Evolutionary conservation across 1,139 yeast species (phyloP).

Genomic region (Saccharomyces hybrid): DNA sequence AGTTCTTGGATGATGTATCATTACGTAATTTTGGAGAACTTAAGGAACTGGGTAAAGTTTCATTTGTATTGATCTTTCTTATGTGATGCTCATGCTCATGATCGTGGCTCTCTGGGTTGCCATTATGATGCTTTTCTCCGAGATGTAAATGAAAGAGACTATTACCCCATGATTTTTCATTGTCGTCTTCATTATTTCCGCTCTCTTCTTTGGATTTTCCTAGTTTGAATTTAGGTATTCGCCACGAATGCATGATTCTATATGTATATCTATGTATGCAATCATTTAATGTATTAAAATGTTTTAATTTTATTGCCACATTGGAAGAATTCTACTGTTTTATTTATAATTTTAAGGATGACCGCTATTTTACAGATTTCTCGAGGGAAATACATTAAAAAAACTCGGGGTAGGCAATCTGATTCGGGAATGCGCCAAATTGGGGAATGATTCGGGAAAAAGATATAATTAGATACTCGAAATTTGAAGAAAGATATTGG

Average conservation of each 20-base stretch:
- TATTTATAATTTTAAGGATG: not conserved
- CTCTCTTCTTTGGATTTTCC: constrained; percentile 28
- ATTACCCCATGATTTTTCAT: constrained; percentile 9
- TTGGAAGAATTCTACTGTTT: not conserved
- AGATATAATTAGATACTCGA: not conserved
- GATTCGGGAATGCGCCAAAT: not conserved
- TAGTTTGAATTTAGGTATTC: constrained; percentile 26
- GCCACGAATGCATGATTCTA: constrained; percentile 25
- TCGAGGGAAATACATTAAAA: not conserved
- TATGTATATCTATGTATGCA: not conserved
- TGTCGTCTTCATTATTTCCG: constrained; percentile 17
- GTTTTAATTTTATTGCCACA: no score
- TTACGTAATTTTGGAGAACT: not conserved
- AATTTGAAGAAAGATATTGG: no score
- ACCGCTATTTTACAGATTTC: not conserved
- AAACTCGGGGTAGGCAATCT: not conserved
- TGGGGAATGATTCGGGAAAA: not conserved
- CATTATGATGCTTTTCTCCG: constrained; percentile 3
- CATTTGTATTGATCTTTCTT: not conserved
- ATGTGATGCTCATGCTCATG: not conserved
- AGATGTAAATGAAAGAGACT: constrained; percentile 16
- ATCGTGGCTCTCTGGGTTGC: not conserved
- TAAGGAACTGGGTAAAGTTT: not conserved
- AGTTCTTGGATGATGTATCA: not conserved
- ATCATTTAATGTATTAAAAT: constrained; percentile 1